Conservation (phyloP, 2,329 filamentous ascomycete species). For the Trichoderma polysporum region DNA sequence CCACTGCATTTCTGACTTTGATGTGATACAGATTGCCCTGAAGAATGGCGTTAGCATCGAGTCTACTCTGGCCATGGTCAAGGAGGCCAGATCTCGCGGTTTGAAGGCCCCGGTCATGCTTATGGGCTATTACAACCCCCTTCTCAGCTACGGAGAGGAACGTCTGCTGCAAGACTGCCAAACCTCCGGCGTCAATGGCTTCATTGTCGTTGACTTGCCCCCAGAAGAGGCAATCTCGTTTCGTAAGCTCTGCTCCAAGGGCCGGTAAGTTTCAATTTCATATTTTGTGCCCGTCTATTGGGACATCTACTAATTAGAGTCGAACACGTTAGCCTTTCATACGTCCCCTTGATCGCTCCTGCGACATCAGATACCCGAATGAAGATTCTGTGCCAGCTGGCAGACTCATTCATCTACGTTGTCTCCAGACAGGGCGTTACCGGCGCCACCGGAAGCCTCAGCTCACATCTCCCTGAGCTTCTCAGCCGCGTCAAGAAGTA, state of each 20-base stretch:
- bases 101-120: slow-evolving; percentile 81
- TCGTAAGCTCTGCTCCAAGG: slow-evolving; percentile 76
- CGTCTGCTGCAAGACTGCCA: slow-evolving; percentile 80
- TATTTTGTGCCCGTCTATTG: not conserved
- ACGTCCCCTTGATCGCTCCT: slow-evolving; percentile 94
- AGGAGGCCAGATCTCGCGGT: slow-evolving; percentile 73
- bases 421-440: slow-evolving; percentile 97
- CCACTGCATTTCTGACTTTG: not conserved
- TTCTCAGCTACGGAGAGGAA: slow-evolving; percentile 93
- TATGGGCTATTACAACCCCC: slow-evolving; percentile 99
- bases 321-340: slow-evolving; percentile 65
- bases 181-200: slow-evolving; percentile 85
- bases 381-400: slow-evolving; percentile 93
- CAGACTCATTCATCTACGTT: slow-evolving; percentile 98
- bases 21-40: slow-evolving; percentile 59
- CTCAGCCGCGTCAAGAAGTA: slow-evolving; percentile 86
- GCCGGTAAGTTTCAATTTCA: slow-evolving; percentile 53
- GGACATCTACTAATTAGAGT: not conserved
- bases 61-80: slow-evolving; percentile 78
- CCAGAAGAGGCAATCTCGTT: slow-evolving; percentile 95
- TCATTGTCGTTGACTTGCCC: slow-evolving; percentile 93
- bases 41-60: slow-evolving; percentile 83
- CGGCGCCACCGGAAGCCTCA: slow-evolving; percentile 80
- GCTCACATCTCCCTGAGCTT: slow-evolving; percentile 76
- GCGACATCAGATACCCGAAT: slow-evolving; percentile 90